phyloP scores from a whole-genome alignment of 768 basidiomycete species.

The Leccinum fibrillosum region DNA sequence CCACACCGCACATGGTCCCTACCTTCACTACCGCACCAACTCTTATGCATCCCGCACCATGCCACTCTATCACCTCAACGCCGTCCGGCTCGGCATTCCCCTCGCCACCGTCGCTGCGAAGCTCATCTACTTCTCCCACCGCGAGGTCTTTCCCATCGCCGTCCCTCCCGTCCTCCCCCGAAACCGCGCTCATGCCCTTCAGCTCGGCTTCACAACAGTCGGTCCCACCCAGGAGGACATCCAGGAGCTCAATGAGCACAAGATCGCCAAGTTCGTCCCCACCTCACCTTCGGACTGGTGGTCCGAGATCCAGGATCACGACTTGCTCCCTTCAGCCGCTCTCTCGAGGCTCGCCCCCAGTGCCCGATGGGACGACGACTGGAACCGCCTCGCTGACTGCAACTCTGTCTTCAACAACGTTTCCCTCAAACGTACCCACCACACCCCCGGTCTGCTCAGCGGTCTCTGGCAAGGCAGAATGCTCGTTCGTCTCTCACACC shows the following conservation, averaged over 20 bases:
- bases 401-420: conserved; percentile 32
- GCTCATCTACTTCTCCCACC: conserved; percentile 57
- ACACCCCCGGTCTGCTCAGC: conserved; percentile 48
- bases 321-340: conserved; percentile 24
- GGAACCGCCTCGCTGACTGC: conserved; percentile 52
- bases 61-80: conserved; percentile 31
- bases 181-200: conserved; percentile 30
- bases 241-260: conserved; percentile 49
- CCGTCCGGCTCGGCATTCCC: conserved; percentile 33
- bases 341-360: conserved; percentile 36
- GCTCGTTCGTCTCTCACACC: conserved; percentile 42
- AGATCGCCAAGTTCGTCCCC: conserved; percentile 32
- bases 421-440: conserved; percentile 34
- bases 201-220: conserved; percentile 24
- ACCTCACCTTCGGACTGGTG: conserved; percentile 21
- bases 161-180: conserved; percentile 38
- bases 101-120: conserved; percentile 57
- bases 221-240: conserved; percentile 59
- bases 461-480: conserved; percentile 66
- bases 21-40: conserved; percentile 42
- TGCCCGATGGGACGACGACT: conserved; percentile 51
- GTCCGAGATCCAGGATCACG: conserved; percentile 12
- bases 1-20: conserved; percentile 41
- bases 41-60: conserved; percentile 28
- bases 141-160: conserved; percentile 45